Evolutionary conservation across 768 basidiomycete genomes (phyloP), one percentile per base, ranked within the genome.

Genomic region (Tylopilus sp.): DNA sequence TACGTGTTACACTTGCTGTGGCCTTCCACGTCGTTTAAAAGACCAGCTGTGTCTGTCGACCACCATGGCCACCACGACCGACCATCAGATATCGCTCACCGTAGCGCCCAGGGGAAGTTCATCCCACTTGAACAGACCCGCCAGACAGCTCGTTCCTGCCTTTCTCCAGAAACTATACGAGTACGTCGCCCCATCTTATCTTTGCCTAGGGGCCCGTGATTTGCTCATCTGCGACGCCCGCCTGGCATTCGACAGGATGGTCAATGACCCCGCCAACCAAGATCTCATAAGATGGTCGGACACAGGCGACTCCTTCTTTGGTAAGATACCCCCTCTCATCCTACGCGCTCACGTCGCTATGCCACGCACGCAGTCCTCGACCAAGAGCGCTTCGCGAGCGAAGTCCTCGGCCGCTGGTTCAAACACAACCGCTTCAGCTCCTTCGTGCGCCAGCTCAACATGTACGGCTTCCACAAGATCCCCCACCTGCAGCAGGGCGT

Each of bases 341-440:
- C 18, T 39, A 33, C 38, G 53, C 39, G 28, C 39, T 36, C 4
- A 35, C 31, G 41, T 2, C 46, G 52, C 20, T n/a, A n/a, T n/a
- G 49, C 45, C 36, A 26, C 8, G 44, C 48, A 25, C 53, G 35
- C 62, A 97, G 95, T 98, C 25, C 82, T 91, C 33, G 91, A 95
- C 69, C 88, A 91, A 60, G 92, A 95, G 67, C 84, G 85, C 25
- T 91, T 98, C 66, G 88, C 91, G 2, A 82, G 83, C 35, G 88
- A 95, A 69, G 82, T 97, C 28, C 81, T 98, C 7, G 91, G 91
- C 3, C 81, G 85, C 39, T 98, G 88, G 85, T 99, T 98, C 83
- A 99, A 99, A 68, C 97, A 98, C 72, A 85, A 88, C 54, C 97
- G 95, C 68, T 98, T 97, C 71, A 91, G 90, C 12, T 91, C 88